Base-by-base conservation (phyloP, 495 filamentous ascomycete genomes). In the Lasiosphaeria hispida region DNA sequence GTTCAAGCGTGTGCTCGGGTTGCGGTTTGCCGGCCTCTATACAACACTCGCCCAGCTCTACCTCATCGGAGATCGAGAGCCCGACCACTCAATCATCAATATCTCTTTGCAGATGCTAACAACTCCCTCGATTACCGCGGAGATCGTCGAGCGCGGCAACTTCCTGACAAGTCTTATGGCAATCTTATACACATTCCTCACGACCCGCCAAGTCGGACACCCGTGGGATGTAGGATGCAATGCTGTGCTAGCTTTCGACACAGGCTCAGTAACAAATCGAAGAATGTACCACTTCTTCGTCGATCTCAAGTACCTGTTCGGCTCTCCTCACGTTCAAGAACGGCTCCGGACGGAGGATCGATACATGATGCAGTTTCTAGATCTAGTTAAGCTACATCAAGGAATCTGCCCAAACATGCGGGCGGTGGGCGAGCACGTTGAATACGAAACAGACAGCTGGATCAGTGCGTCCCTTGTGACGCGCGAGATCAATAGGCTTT, bases 391-490 rank as follows among this genome's bases (percentile, higher is more conserved):
- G 64, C 79, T 99, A 35, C 91, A 95, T 49, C 94, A 99, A 72
- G 94, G 94, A 0, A 96, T 97, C 40, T 96, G 93, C 63, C 95
- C 94, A 11, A 99, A 97, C 63, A 75, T 91, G 5, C 83, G 94
- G 56, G 93, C 92, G 1, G 85, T 96, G 34, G 90, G 89, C 17
- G 94, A 99, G 60, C 94, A 99, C 66, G 88, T 99, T 7, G 95
- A 97, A 67, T 99, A 97, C 65, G 94, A 99, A 71, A 94, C 92
- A 6, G 94, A 99, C 66, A 88, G 91, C 33, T 99, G 94, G 94
- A 97, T 99, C 47, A 94, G 87, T 62, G 94, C 95, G 0, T 93
- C 91, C 7, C 82, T 99, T 40, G 88, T 97, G 48, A 97, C 93
- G 50, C 83, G 91, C 48, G 93, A 99, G 69, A 90, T 99, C 69